A percentile compares a stretch with the other conserved stretches of the same genome.
Evolutionary conservation across 129 eudicot species (phyloP).

Genomic region (Tagetes patula): DNA sequence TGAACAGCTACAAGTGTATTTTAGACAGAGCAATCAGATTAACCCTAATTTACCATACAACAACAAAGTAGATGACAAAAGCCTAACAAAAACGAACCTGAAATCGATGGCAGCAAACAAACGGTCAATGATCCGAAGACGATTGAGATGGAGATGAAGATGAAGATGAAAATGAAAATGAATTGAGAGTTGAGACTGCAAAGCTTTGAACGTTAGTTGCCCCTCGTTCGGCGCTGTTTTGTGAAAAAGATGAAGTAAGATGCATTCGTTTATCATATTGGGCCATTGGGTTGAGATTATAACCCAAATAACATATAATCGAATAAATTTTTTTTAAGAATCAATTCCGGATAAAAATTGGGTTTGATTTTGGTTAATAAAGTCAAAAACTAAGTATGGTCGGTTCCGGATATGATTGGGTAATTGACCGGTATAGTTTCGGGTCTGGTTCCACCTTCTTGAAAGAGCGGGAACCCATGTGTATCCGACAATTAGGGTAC

Average conservation of each 20-base stretch:
- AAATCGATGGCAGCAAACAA: background rate
- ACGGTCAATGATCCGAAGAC: background rate
- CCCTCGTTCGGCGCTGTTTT: constrained; percentile 4
- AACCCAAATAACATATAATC: background rate
- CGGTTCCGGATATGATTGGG: no score
- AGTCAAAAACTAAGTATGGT: no score
- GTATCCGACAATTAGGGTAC: no score
- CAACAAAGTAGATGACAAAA: constrained; percentile 1
- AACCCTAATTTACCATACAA: background rate
- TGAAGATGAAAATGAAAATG: background rate
- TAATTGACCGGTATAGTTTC: no score
- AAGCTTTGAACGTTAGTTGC: background rate
- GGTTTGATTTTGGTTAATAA: no score
- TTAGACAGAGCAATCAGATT: background rate
- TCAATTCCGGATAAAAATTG: no score
- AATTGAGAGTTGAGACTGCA: background rate
- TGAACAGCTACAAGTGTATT: background rate
- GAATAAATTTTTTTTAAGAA: no score
- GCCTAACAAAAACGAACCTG: background rate
- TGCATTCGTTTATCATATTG: background rate
- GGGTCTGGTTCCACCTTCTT: no score
- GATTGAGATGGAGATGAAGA: background rate
- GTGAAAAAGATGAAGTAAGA: background rate
- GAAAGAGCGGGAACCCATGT: no score
- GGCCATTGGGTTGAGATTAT: constrained; percentile 1